Evolutionary conservation across 108 stramenopile genomes (phyloP).

Genomic region (Schizochytrium sp.): DNA sequence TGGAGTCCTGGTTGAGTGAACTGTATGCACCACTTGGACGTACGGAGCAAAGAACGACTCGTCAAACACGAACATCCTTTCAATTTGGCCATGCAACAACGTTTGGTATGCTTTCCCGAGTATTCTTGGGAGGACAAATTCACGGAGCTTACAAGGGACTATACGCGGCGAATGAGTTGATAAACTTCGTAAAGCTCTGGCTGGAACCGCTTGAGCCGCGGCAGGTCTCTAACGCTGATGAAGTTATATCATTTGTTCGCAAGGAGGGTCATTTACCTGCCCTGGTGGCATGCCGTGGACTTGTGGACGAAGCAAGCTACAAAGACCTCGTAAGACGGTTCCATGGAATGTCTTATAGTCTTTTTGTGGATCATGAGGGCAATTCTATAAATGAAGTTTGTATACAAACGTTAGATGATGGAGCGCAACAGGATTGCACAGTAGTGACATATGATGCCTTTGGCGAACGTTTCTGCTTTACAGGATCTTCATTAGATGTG

Average conservation of each 20-base stretch:
- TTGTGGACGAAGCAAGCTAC: background rate
- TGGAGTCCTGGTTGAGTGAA: background rate
- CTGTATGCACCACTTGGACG: background rate
- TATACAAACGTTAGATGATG: background rate
- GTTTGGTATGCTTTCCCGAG: background rate
- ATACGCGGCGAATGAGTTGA: background rate
- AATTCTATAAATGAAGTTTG: background rate
- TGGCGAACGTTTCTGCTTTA: background rate
- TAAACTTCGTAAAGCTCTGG: background rate
- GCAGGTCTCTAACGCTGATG: background rate
- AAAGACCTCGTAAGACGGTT: background rate
- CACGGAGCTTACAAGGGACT: background rate
- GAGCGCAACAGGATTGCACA: background rate
- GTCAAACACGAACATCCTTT: background rate
- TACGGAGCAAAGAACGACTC: background rate
- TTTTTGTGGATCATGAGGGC: background rate
- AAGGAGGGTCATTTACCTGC: background rate
- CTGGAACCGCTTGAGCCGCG: constrained; percentile 21
- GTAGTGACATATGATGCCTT: background rate
- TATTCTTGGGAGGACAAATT: background rate
- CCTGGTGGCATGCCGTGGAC: background rate
- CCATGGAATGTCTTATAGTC: background rate
- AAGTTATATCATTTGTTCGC: background rate
- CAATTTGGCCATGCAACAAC: background rate
- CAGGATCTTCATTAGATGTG: background rate